Percentiles rank a stretch among this genome's conserved stretches.
phyloP scores from a whole-genome alignment of 495 filamentous ascomycete genomes.

The Aspergillus baeticus region DNA sequence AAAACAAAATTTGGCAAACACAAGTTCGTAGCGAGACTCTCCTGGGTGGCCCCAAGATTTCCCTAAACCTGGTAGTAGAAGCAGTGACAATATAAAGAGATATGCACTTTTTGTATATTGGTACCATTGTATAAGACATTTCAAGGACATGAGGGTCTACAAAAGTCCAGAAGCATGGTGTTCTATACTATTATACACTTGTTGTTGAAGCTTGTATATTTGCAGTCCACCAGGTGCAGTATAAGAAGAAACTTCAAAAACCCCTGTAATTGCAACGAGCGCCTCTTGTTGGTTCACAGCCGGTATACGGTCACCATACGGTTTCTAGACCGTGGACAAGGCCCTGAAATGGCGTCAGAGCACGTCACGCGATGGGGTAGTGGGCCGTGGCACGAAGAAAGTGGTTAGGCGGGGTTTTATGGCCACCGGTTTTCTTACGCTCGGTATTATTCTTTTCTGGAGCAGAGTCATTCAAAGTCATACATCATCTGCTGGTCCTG shows the following conservation, averaged over 20 bases:
- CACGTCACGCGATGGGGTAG: conserved; percentile 40
- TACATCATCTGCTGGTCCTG: conserved; percentile 37
- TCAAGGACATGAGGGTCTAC: no score
- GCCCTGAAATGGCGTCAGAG: conserved; percentile 34
- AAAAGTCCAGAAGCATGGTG: no score
- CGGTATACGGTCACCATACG: conserved; percentile 22
- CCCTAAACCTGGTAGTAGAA: no score
- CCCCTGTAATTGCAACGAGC: conserved; percentile 20
- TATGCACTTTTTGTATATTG: no score
- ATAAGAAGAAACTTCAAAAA: conserved; percentile 3
- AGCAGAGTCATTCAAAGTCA: conserved; percentile 19
- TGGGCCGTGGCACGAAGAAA: conserved; percentile 44
- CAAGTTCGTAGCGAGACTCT: no score
- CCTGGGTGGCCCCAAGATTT: no score
- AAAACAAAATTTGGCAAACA: neutral
- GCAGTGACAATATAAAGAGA: no score
- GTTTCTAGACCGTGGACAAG: conserved; percentile 20
- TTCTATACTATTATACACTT: no score
- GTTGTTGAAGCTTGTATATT: neutral
- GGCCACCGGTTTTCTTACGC: conserved; percentile 18
- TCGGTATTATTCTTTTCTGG: neutral
- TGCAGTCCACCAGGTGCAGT: neutral
- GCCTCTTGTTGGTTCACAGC: conserved; percentile 24
- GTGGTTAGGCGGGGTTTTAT: conserved; percentile 24
- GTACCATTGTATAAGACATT: no score